Percentiles rank a stretch among this genome's conserved stretches.
Conservation (phyloP, 768 basidiomycete species). For the Fistulinella prunicolor region DNA sequence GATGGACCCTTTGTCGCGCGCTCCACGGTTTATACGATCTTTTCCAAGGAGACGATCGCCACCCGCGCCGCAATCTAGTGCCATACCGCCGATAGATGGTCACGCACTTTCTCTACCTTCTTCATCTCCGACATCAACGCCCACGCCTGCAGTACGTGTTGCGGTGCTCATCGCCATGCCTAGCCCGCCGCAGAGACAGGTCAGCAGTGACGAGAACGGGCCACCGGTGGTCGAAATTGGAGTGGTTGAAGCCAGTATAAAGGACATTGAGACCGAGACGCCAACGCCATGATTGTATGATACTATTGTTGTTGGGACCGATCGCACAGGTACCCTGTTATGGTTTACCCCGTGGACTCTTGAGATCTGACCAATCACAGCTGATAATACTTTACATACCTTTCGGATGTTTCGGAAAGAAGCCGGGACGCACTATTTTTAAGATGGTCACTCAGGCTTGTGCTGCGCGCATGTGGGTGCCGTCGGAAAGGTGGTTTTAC, state of each 20-base stretch:
- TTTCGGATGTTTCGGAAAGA: neutral
- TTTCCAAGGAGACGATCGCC: constrained; percentile 16
- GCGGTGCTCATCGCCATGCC: constrained; percentile 49
- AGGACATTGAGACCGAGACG: constrained; percentile 1
- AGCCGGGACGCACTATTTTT: neutral
- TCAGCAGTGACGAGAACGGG: constrained; percentile 18
- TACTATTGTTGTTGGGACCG: neutral
- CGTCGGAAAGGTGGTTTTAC: neutral
- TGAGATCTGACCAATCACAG: neutral
- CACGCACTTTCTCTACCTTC: neutral
- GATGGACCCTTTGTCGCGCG: constrained; percentile 5
- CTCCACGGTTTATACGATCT: constrained; percentile 14
- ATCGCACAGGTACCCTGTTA: neutral
- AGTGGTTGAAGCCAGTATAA: constrained; percentile 18
- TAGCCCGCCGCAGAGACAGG: neutral
- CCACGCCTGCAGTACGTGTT: constrained; percentile 32
- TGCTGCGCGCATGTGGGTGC: neutral
- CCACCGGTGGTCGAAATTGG: constrained; percentile 36
- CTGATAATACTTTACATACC: constrained; percentile 8
- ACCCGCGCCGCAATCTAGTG: constrained; percentile 11
- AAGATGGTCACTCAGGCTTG: neutral
- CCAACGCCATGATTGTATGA: constrained; percentile 10
- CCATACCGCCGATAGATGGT: constrained; percentile 2
- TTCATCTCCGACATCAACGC: constrained; percentile 7
- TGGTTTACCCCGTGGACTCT: constrained; percentile 4